phyloP scores from a whole-genome alignment of 345 rosid genomes.

The Aquilaria yunnanensis region DNA sequence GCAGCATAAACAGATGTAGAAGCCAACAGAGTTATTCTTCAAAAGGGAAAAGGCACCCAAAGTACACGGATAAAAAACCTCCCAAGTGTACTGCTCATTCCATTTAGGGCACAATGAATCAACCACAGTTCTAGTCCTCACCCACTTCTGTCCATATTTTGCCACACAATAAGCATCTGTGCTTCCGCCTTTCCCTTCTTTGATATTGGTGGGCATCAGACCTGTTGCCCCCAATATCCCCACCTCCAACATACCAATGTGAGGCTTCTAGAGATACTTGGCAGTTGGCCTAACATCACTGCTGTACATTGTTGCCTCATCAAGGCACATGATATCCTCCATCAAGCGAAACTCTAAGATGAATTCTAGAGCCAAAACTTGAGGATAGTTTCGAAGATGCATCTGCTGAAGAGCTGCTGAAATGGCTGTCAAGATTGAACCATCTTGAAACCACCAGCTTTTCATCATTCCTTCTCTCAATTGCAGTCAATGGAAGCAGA shows the following conservation, averaged over 20 bases:
- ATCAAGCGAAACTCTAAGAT: conserved; percentile 53
- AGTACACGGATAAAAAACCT: conserved; percentile 67
- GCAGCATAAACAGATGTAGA: too few species aligned
- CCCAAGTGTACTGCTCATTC: conserved; percentile 80
- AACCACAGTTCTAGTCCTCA: conserved; percentile 58
- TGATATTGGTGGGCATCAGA: conserved; percentile 51
- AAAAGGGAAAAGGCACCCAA: too few species aligned
- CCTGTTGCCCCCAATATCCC: conserved; percentile 69
- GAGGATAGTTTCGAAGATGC: background rate
- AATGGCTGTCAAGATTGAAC: conserved; percentile 53
- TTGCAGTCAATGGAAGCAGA: conserved; percentile 32
- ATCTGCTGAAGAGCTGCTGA: conserved; percentile 25
- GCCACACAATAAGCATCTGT: conserved; percentile 68
- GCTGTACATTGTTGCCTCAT: conserved; percentile 54
- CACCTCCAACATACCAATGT: conserved; percentile 64
- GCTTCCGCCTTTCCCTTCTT: conserved; percentile 48
- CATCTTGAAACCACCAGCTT: conserved; percentile 53
- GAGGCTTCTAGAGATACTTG: conserved; percentile 59
- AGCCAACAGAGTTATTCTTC: too few species aligned
- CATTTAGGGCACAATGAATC: conserved; percentile 61
- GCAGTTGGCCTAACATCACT: conserved; percentile 60
- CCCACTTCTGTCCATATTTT: conserved; percentile 75
- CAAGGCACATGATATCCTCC: conserved; percentile 71
- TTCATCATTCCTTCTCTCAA: conserved; percentile 46
- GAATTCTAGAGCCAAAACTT: conserved; percentile 54